These are phyloP conservation scores for Diversispora epigaea DNA, from an alignment of 192 early-diverging fungal genomes.

Conservation along the genomic window DNA sequence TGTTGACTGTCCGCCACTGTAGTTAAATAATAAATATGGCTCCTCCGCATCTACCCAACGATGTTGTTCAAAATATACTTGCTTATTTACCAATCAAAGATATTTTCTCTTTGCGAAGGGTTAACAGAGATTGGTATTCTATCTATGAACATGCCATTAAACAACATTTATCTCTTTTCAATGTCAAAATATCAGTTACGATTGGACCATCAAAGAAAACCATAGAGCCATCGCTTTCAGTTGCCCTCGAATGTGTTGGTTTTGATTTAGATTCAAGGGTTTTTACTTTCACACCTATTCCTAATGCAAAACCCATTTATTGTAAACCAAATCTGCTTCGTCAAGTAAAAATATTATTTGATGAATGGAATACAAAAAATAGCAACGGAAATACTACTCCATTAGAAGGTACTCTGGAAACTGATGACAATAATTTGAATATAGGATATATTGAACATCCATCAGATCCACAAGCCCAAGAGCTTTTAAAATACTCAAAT, in stretches of 20 bases:
- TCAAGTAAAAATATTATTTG: not conserved
- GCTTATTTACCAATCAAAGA: not conserved
- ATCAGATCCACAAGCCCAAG: not conserved
- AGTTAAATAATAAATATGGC: not conserved
- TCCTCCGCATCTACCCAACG: not conserved
- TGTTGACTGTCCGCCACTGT: too few species aligned
- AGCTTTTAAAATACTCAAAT: not conserved
- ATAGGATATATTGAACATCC: not conserved
- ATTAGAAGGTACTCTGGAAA: not conserved
- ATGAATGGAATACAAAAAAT: not conserved
- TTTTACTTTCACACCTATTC: not conserved
- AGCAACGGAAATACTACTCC: not conserved
- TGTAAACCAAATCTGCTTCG: not conserved
- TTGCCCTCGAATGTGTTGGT: not conserved
- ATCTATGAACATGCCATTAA: slow-evolving; percentile 3
- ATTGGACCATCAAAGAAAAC: not conserved
- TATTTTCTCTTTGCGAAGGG: not conserved
- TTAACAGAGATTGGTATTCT: slow-evolving; percentile 18
- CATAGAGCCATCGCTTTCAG: not conserved
- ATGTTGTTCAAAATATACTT: not conserved
- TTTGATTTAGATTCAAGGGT: not conserved
- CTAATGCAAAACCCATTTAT: not conserved
- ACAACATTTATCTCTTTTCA: not conserved
- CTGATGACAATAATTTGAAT: not conserved
- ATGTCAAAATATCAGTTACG: not conserved